phyloP scores from a whole-genome alignment of 106 monocot genomes.

The Dendrobium catenatum region DNA sequence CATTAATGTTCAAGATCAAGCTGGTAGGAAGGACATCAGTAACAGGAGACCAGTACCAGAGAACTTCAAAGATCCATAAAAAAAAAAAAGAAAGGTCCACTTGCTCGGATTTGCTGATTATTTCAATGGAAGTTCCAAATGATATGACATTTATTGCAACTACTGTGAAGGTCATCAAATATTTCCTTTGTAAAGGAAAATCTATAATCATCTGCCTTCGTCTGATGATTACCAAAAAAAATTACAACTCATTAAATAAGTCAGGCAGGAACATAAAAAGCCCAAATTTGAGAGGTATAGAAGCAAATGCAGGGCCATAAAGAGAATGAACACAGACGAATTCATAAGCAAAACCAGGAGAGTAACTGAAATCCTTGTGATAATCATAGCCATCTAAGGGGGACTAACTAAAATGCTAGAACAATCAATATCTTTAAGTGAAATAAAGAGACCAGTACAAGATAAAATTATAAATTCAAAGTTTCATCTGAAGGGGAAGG shows the following conservation, averaged over 20 bases:
- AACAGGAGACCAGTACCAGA: not conserved
- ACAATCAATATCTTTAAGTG: not conserved
- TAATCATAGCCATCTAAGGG: not conserved
- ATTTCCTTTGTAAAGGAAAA: not conserved
- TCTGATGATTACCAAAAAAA: not conserved
- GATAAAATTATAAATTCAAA: not conserved
- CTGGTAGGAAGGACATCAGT: not conserved
- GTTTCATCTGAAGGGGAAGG: not conserved
- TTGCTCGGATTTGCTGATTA: not conserved
- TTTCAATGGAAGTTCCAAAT: not conserved
- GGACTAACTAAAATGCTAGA: not conserved
- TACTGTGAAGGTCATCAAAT: not conserved
- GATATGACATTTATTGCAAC: not conserved
- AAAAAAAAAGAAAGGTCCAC: not conserved
- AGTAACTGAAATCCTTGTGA: not conserved
- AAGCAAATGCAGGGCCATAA: too few species aligned
- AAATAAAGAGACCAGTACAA: not conserved
- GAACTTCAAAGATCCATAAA: not conserved
- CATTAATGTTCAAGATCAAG: not conserved
- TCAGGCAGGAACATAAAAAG: too few species aligned
- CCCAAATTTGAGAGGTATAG: too few species aligned
- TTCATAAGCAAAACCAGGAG: too few species aligned
- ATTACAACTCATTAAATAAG: not conserved
- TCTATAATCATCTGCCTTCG: not conserved
- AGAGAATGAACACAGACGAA: too few species aligned